Base-by-base conservation (phyloP, 2,329 filamentous ascomycete species). In the Xylariomycetidae sp. region DNA sequence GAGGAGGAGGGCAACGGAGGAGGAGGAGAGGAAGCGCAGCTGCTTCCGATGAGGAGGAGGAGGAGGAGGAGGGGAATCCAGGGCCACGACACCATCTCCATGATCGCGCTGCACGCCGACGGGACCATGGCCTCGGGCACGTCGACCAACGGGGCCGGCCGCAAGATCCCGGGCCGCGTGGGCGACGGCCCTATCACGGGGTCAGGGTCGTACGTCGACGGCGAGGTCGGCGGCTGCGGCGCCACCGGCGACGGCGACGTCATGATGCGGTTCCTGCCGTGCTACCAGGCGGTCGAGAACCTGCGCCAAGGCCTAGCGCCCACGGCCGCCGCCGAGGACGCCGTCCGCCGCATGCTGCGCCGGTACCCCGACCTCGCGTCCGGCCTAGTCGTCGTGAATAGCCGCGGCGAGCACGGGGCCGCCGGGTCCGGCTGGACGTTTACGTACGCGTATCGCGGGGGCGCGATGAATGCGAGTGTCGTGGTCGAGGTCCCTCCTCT, bases 201-300 rank as follows among this genome's bases (percentile, higher is more conserved):
- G 1, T 72, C 67, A 33, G 72, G 72, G 2, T 71, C 70, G 2
- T 77, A 77, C 42, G 72, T 70, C 3, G 72, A 77, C 40, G 59
- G 58, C 4, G 69, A 72, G 3, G 64, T 72, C 2, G 72, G 72
- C 2, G 72, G 67, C 0, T 77, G 72, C 42, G 72, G 72, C 6
- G 70, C 72, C 2, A 76, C 72, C 1, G 72, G 72, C 2, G 72
- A 77, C 34, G 72, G 72, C 1, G 72, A 77, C 45, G 53, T 75
- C 38, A 74, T 76, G 70, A 71, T 74, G 65, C 62, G 71, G 4
- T 74, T 75, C 41, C 48, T 76, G 16, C 72, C 72, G 0, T 77
- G 72, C 46, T 76, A 76, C 44, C 72, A 76, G 45, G 72, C 72
- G 2, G 65, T 77, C 1, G 72, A 77, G 56, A 74, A 58, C 37